Base-by-base conservation (phyloP, 2,329 filamentous ascomycete species). In the Achaetomium macrosporum region DNA sequence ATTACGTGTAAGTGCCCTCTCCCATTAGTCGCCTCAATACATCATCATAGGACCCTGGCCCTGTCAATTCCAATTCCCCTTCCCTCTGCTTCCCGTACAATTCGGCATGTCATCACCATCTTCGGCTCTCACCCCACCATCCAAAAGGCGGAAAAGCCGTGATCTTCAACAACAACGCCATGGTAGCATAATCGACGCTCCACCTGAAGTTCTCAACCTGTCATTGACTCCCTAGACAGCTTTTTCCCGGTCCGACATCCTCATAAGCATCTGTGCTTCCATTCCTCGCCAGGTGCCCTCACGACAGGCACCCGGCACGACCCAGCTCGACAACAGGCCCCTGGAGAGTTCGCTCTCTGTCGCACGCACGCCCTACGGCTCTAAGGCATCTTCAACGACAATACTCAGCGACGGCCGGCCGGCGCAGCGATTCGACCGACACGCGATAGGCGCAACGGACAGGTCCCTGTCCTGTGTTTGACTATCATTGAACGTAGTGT, bases 81-180 rank as follows among this genome's bases (percentile, higher is more conserved):
- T 60, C 50, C 41, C 42, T 52, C 52, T 42, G 51, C 31, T n/a
- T 53, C 54, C 48, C 48, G 48, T 56, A 47, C 47, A 52, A 55
- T 57, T 54, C 56, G 45, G 56, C 57, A 61, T 61, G 59, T 62
- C 61, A 64, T 63, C 61, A 59, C 62, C 59, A 62, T 61, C 58
- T 59, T 35, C 36, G 39, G 43, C 45, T 44, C 39, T 56, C 57
- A 59, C 57, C 57, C 61, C 60, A 54, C 57, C 57, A 52, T 50
- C 51, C 47, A 45, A 54, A 57, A 46, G 39, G 47, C 46, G 33
- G 11, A 37, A 11, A 42, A 17, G 13, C 25, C 15, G 30, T n/a
- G 35, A 51, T 55, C 15, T 56, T 55, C 56, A 55, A 60, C 54
- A 63, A 59, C 54, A 63, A 61, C 59, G 56, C 59, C 61, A 61